These are phyloP conservation scores for Citeromyces siamensis DNA, from an alignment of 1,139 yeast genomes.

Conservation along the genomic window DNA sequence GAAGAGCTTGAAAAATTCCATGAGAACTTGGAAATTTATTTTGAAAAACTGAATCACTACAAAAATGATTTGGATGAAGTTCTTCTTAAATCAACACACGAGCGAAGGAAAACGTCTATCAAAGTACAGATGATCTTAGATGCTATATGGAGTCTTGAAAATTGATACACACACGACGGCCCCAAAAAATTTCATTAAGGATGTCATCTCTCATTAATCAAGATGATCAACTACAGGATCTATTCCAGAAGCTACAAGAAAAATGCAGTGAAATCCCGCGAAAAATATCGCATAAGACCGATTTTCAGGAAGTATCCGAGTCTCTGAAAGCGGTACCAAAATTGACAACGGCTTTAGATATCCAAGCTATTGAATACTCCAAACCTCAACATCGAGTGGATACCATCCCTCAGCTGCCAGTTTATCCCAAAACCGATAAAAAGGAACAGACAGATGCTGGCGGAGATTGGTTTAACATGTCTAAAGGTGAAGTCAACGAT, in stretches of 20 bases:
- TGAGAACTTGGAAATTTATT: conserved; percentile 22
- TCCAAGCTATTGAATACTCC: background rate
- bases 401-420: background rate
- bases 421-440: background rate
- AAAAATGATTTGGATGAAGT: conserved; percentile 31
- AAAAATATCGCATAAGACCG: too few species aligned
- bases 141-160: conserved; percentile 17
- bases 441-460: conserved; percentile 2
- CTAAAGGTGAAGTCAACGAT: conserved; percentile 68
- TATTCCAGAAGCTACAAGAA: background rate
- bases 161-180: background rate
- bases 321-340: background rate
- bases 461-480: conserved; percentile 73
- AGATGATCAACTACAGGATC: too few species aligned
- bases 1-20: conserved; percentile 16
- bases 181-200: too few species aligned
- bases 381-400: too few species aligned
- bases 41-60: conserved; percentile 35
- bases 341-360: background rate
- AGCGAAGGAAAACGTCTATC: conserved; percentile 36
- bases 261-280: too few species aligned
- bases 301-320: background rate
- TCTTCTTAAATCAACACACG: conserved; percentile 23
- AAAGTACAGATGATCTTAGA: conserved; percentile 49
- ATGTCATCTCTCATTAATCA: too few species aligned